Conservation (phyloP, 2,329 filamentous ascomycete species). For the Cladosporium sp. region DNA sequence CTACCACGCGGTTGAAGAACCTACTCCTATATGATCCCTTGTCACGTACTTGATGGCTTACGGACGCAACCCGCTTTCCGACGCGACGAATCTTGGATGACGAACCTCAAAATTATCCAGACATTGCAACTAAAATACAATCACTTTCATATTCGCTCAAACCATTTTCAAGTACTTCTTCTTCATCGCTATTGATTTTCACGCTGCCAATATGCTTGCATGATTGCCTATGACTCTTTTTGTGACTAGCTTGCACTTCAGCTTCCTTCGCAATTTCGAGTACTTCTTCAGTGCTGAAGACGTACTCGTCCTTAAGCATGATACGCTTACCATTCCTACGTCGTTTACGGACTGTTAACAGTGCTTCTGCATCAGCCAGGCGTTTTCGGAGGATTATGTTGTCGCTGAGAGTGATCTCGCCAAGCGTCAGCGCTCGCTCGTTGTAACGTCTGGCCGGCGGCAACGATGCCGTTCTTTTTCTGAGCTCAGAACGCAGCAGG, state of each 20-base stretch:
- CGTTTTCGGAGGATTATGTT: not conserved
- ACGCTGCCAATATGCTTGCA: not conserved
- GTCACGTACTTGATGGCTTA: too few species aligned
- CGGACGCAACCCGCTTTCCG: too few species aligned
- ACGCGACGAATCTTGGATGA: too few species aligned
- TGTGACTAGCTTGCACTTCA: not conserved
- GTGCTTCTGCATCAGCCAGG: not conserved
- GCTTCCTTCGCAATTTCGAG: not conserved
- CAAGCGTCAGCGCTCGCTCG: not conserved
- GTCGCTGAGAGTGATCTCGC: not conserved
- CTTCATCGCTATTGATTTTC: too few species aligned
- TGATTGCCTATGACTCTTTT: not conserved
- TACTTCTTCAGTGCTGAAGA: not conserved
- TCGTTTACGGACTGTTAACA: not conserved
- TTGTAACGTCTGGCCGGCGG: not conserved
- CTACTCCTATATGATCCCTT: too few species aligned
- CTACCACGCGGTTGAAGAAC: too few species aligned
- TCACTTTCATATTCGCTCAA: too few species aligned
- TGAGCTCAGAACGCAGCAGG: not conserved
- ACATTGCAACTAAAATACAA: too few species aligned
- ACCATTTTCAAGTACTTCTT: too few species aligned
- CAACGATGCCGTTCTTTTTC: not conserved
- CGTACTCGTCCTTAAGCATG: not conserved
- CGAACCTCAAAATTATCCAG: too few species aligned
- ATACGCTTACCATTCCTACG: not conserved